Base-by-base conservation (phyloP, 495 filamentous ascomycete species). In the Annulohypoxylon stygium region DNA sequence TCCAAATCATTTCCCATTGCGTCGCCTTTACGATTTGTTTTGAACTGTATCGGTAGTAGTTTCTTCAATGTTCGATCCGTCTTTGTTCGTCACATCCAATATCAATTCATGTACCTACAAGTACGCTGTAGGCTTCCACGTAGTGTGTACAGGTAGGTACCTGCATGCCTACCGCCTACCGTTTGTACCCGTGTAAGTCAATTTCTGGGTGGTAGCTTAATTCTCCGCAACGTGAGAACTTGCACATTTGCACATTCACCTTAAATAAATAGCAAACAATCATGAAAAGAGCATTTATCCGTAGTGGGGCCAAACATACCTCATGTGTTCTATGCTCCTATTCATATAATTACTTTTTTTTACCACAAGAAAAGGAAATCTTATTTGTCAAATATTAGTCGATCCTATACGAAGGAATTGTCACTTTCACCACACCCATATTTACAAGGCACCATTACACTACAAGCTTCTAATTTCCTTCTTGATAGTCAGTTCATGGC, bases 181-280 rank as follows among this genome's bases (percentile, higher is more conserved):
- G 3, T 30, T 30, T 30, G 30, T 30, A 30, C 30, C 30, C 48
- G 48, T 51, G 25, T 51, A 26, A 23, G 20, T 23, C 20, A 23
- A 23, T 51, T 51, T 26, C 48, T 18, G 23, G 48, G 11, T 25
- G 48, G 10, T 51, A 10, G 48, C 20, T 26, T 26, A 51, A 51
- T 23, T 23, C n/a, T 51, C 48, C 48, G 48, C 18, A 51, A 20
- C 34, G 3, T 30, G 3, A 30, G 5, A 30, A 30, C 30, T 58
- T 10, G n/a, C n/a, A 18, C 12, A 37, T 58, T 58, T 10, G 1
- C 54, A 37, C 16, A 23, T 16, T 58, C 54, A 39, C 30, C 18
- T 58, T 11, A 39, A 58, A 58, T 58, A 10, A 58, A 58, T 14
- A 9, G 6, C 30, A 39, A 39, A 58, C 54, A 58, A 5, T 54